Percentiles rank a stretch among this genome's conserved stretches.
Conservation (phyloP, 1,284 basidiomycete species). For the Papiliotrema fonsecae region DNA sequence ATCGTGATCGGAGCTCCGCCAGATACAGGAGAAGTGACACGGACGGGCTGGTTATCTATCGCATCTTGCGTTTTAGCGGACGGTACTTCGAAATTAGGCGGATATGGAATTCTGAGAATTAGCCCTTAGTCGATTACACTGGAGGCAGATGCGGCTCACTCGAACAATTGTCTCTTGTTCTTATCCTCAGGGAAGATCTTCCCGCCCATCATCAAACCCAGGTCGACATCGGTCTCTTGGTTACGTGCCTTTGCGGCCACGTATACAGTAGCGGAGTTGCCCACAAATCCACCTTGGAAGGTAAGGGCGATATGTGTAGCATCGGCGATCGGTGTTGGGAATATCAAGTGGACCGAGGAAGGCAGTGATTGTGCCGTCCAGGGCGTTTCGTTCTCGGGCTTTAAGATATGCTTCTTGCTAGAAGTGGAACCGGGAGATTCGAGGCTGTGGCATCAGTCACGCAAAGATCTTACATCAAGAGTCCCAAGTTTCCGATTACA, state of each 20-base stretch:
- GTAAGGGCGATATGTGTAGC: slow-evolving; percentile 40
- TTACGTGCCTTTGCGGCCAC: slow-evolving; percentile 19
- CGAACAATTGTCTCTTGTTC: slow-evolving; percentile 42
- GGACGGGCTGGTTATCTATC: not conserved
- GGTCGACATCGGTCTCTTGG: slow-evolving; percentile 13
- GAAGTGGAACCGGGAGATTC: slow-evolving; percentile 8
- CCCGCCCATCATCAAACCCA: slow-evolving; percentile 31
- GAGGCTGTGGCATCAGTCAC: slow-evolving; percentile 2
- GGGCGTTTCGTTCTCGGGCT: slow-evolving; percentile 24
- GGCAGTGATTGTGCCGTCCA: slow-evolving; percentile 34
- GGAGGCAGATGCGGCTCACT: slow-evolving; percentile 26
- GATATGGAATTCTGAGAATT: slow-evolving; percentile 14
- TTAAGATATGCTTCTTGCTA: slow-evolving; percentile 23
- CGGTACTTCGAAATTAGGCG: slow-evolving; percentile 8
- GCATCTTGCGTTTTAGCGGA: slow-evolving; percentile 1
- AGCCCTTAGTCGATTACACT: too few species aligned
- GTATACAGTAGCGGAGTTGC: slow-evolving; percentile 28
- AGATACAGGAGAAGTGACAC: not conserved
- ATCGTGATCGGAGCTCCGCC: slow-evolving; percentile 7
- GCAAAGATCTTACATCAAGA: too few species aligned
- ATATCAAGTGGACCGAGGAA: slow-evolving; percentile 33
- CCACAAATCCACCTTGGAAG: slow-evolving; percentile 49
- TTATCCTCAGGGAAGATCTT: slow-evolving; percentile 45
- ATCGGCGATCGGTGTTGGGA: slow-evolving; percentile 26
- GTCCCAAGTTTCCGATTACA: too few species aligned